phyloP scores from a whole-genome alignment of 2,329 filamentous ascomycete species.

The Aureobasidium sp. region DNA sequence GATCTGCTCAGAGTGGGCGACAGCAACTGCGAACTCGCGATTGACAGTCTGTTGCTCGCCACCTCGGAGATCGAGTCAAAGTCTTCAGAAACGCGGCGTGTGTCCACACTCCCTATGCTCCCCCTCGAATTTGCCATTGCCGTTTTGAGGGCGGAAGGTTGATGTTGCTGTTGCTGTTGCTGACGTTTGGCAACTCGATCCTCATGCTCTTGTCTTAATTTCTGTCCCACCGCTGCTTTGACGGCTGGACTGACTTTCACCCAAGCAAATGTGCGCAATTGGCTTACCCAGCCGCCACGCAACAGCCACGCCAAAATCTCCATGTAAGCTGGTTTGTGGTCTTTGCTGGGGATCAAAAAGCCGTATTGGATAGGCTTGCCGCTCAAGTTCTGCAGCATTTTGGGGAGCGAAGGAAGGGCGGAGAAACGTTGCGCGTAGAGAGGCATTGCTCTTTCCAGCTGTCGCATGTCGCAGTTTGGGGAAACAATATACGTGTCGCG shows the following conservation, averaged over 20 bases:
- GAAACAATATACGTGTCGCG: slow-evolving; percentile 88
- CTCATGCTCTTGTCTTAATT: slow-evolving; percentile 12
- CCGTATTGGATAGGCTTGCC: slow-evolving; percentile 76
- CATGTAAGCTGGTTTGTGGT: slow-evolving; percentile 81
- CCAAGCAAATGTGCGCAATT: slow-evolving; percentile 86
- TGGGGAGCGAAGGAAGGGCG: slow-evolving; percentile 71
- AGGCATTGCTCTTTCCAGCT: slow-evolving; percentile 60
- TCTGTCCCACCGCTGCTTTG: slow-evolving; percentile 13
- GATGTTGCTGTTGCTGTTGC: no score
- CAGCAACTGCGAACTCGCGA: not conserved
- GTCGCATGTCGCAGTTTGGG: slow-evolving; percentile 73
- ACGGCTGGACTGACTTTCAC: slow-evolving; percentile 39
- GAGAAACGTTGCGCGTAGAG: slow-evolving; percentile 76
- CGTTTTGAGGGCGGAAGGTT: not conserved
- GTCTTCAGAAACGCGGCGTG: slow-evolving; percentile 2
- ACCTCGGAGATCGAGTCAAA: not conserved
- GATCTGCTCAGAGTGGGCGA: not conserved
- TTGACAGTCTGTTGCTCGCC: not conserved
- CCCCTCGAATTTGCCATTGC: not conserved
- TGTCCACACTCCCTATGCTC: not conserved
- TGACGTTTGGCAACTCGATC: not conserved
- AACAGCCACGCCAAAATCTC: slow-evolving; percentile 90
- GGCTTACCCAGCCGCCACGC: slow-evolving; percentile 86
- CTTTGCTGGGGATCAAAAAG: slow-evolving; percentile 74
- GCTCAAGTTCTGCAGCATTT: slow-evolving; percentile 79